Percentiles rank a stretch among this genome's conserved stretches.
Conservation (phyloP, 73 alveolate genomes). For the Tetrahymena elliotti region DNA sequence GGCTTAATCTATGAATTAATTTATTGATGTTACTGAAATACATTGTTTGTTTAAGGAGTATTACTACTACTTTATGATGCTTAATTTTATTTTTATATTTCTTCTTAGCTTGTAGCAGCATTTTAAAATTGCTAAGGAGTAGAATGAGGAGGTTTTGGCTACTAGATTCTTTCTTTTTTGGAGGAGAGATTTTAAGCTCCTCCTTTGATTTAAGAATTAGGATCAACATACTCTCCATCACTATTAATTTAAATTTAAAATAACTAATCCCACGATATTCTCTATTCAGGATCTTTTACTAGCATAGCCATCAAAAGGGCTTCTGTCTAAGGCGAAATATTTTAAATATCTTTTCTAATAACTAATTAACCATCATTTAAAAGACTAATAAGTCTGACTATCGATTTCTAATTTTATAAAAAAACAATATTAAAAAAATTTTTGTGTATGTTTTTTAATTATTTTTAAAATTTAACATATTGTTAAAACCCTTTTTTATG, state of each 20-base stretch:
- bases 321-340: constrained; percentile 10
- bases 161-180: neutral
- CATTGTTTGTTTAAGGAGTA: neutral
- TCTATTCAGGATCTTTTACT: constrained; percentile 24
- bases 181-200: neutral
- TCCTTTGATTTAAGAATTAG: neutral
- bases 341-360: constrained; percentile 12
- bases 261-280: constrained; percentile 35
- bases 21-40: neutral
- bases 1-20: neutral
- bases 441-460: neutral
- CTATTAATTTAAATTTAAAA: constrained; percentile 14
- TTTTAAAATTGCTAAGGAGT: neutral
- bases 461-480: too few species aligned
- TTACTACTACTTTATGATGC: neutral
- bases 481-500: too few species aligned
- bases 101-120: neutral
- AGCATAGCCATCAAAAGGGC: constrained; percentile 31
- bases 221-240: constrained; percentile 33
- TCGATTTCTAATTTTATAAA: constrained; percentile 7
- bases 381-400: constrained; percentile 28
- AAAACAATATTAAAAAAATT: neutral
- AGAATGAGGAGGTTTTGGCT: neutral
- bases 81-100: neutral
- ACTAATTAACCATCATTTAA: constrained; percentile 23